These are phyloP conservation scores for Melaleuca alternifolia DNA, from an alignment of 345 rosid species.

Conservation along the genomic window DNA sequence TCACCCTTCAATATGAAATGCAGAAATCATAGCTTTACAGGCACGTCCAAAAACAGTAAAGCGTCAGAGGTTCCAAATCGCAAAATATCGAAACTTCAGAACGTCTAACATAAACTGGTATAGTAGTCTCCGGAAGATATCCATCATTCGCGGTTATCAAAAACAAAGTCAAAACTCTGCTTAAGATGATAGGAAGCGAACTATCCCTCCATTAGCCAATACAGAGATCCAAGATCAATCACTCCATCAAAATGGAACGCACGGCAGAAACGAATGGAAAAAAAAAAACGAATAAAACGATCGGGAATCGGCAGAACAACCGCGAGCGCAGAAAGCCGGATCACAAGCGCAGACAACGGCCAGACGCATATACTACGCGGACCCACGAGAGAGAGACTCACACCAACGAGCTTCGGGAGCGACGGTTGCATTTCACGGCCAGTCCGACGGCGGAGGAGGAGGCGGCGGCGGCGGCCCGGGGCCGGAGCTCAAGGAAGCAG, in stretches of 20 bases:
- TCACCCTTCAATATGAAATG: background rate
- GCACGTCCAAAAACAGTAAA: background rate
- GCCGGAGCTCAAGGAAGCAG: slow-evolving; percentile 24
- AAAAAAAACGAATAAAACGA: background rate
- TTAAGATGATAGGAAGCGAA: background rate
- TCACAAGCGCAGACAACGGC: background rate
- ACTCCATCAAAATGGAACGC: background rate
- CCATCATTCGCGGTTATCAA: background rate
- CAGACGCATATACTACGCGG: background rate
- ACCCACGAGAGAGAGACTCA: slow-evolving; percentile 12
- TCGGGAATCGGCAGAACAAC: too few species aligned
- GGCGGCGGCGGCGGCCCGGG: slow-evolving; percentile 9
- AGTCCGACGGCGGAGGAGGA: slow-evolving; percentile 28
- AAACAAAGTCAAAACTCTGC: background rate
- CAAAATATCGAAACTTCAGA: background rate
- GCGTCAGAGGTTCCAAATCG: background rate
- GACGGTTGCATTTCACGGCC: slow-evolving; percentile 17
- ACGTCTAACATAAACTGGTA: background rate
- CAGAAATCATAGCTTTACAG: background rate
- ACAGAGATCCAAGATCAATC: background rate
- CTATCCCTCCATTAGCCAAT: background rate
- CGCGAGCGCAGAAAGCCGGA: background rate
- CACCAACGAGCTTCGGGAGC: slow-evolving; percentile 36
- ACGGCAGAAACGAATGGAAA: background rate
- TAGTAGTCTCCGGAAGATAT: background rate